Evolutionary conservation across 306 rosid genomes (phyloP).

Genomic region (Malus sieversii): DNA sequence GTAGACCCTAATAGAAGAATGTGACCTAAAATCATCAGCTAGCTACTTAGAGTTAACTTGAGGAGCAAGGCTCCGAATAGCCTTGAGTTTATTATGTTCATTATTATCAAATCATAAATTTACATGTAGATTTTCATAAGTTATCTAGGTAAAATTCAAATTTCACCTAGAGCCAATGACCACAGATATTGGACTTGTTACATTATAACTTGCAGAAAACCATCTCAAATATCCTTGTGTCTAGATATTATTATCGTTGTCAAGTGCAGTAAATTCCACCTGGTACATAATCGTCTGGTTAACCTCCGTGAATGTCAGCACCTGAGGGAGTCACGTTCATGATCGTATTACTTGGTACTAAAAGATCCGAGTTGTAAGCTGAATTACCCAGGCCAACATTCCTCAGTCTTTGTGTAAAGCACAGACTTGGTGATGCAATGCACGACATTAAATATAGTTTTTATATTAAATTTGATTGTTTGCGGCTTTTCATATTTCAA

Average conservation of each 20-base stretch:
- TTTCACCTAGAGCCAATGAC: not conserved
- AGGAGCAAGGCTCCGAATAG: not conserved
- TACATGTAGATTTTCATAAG: not conserved
- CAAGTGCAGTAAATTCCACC: conserved; percentile 23
- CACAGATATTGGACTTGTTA: conserved; percentile 34
- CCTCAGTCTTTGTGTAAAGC: conserved; percentile 32
- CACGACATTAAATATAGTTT: too few species aligned
- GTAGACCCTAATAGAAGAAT: too few species aligned
- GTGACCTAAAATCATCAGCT: not conserved
- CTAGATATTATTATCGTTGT: not conserved
- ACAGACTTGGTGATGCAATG: not conserved
- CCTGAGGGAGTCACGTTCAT: conserved; percentile 24
- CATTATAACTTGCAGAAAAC: conserved; percentile 29
- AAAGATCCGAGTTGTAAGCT: conserved; percentile 14
- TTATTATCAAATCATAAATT: not conserved
- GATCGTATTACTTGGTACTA: conserved; percentile 12
- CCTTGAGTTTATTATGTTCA: not conserved
- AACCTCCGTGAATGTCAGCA: conserved; percentile 30
- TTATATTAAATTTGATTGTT: too few species aligned
- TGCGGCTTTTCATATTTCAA: too few species aligned
- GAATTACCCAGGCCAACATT: conserved; percentile 42
- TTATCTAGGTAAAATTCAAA: not conserved
- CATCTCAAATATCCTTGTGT: conserved; percentile 39
- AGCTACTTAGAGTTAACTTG: not conserved
- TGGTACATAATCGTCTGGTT: conserved; percentile 23